These are phyloP conservation scores for Phytomonas francai DNA, from an alignment of 208 protist genomes.

Conservation along the genomic window DNA sequence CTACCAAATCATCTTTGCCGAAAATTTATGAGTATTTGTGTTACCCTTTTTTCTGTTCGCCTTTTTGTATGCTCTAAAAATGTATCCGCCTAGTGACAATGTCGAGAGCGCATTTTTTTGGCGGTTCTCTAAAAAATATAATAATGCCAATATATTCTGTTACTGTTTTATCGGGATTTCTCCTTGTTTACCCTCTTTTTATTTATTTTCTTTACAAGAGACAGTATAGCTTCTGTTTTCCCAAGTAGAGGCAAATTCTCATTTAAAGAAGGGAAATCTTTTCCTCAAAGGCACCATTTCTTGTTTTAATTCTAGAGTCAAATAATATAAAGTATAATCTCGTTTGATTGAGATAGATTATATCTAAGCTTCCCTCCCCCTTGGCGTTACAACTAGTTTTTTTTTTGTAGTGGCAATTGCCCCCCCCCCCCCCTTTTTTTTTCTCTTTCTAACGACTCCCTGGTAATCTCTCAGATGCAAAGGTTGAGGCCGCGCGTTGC, in stretches of 20 bases:
- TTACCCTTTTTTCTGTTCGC: slow-evolving; percentile 7
- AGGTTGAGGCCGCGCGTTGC: not conserved
- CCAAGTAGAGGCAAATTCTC: not conserved
- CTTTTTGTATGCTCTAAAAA: slow-evolving; percentile 3
- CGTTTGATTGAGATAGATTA: not conserved
- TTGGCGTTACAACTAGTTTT: not conserved
- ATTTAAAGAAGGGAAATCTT: not conserved
- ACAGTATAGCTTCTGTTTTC: not conserved
- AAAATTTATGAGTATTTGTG: slow-evolving; percentile 1
- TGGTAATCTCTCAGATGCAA: not conserved
- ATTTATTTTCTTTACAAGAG: not conserved
- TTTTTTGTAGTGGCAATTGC: too few species aligned
- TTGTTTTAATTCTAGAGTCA: not conserved
- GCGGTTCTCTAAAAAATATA: not conserved
- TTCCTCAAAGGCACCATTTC: not conserved
- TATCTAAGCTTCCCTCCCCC: not conserved
- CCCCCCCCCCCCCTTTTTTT: not conserved
- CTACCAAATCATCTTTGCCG: not conserved
- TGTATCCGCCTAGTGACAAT: not conserved
- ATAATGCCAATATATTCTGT: not conserved
- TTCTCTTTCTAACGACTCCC: not conserved
- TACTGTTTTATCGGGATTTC: not conserved
- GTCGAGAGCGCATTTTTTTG: not conserved
- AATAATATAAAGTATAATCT: not conserved
- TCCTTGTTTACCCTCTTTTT: not conserved